Evolutionary conservation across 2,329 filamentous ascomycete species (phyloP).

Genomic region (Aaosphaeria arxii): DNA sequence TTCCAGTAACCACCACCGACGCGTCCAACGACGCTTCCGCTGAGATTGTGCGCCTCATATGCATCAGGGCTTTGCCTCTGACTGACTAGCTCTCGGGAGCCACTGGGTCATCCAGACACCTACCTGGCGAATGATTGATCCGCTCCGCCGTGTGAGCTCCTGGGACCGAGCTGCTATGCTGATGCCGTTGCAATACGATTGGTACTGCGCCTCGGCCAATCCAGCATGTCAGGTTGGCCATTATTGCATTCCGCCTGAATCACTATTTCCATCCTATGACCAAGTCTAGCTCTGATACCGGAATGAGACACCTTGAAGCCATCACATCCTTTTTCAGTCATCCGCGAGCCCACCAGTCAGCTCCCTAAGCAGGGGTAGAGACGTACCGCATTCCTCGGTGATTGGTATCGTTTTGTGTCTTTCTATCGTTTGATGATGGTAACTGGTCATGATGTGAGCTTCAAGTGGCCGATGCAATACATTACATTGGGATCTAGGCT

Average conservation of each 20-base stretch:
- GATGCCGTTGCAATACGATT: slow-evolving; percentile 31
- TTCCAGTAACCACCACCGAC: slow-evolving; percentile 27
- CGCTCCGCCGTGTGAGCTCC: slow-evolving; percentile 32
- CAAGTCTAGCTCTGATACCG: slow-evolving; percentile 21
- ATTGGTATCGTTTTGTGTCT: slow-evolving; percentile 13
- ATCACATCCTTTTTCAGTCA: slow-evolving; percentile 14
- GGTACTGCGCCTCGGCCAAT: slow-evolving; percentile 30
- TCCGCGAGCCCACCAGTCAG: slow-evolving; percentile 21
- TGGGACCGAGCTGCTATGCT: slow-evolving; percentile 29
- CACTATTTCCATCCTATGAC: slow-evolving; percentile 25
- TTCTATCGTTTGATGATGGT: slow-evolving; percentile 43
- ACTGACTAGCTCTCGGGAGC: slow-evolving; percentile 26
- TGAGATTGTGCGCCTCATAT: slow-evolving; percentile 15
- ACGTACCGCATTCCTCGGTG: slow-evolving; percentile 14
- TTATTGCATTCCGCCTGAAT: slow-evolving; percentile 22
- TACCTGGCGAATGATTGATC: slow-evolving; percentile 30
- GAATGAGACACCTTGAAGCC: slow-evolving; percentile 31
- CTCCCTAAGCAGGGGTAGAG: slow-evolving; percentile 14
- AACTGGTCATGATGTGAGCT: slow-evolving; percentile 33
- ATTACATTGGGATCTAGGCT: slow-evolving; percentile 30
- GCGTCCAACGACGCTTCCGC: slow-evolving; percentile 18
- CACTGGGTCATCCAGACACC: slow-evolving; percentile 20
- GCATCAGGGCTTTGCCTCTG: slow-evolving; percentile 6
- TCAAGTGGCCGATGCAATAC: not conserved
- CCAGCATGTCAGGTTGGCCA: slow-evolving; percentile 23